Percentiles rank a stretch among this genome's conserved stretches.
Evolutionary conservation across 805 yeast genomes (phyloP).

Genomic region (Myxozyma lipomycoides): DNA sequence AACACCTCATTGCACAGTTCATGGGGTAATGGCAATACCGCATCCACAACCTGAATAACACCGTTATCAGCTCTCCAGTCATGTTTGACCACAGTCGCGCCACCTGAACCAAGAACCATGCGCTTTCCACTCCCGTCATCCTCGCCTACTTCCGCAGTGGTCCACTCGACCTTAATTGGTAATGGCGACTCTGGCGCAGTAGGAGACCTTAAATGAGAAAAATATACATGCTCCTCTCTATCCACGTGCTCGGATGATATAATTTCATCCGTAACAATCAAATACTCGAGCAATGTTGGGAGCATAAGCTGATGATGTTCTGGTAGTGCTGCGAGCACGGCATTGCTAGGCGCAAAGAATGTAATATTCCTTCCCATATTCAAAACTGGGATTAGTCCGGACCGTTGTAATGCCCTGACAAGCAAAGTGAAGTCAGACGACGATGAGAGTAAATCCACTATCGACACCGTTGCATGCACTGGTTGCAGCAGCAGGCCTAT

Average conservation of each 20-base stretch:
- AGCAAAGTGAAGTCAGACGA: constrained; percentile 25
- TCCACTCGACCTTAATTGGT: constrained; percentile 15
- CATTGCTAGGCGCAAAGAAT: constrained; percentile 24
- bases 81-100: constrained; percentile 21
- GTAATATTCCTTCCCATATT: constrained; percentile 25
- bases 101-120: constrained; percentile 13
- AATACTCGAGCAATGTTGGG: constrained; percentile 15
- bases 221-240: constrained; percentile 15
- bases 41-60: constrained; percentile 29
- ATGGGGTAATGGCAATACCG: constrained; percentile 21
- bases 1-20: constrained; percentile 19
- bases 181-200: constrained; percentile 24
- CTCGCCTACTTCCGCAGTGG: constrained; percentile 1
- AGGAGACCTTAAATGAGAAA: constrained; percentile 21
- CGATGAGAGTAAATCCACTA: constrained; percentile 25
- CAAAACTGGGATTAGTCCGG: constrained; percentile 24
- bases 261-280: constrained; percentile 18
- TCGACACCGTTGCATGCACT: constrained; percentile 16
- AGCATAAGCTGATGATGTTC: constrained; percentile 4
- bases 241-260: neutral
- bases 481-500: constrained; percentile 1
- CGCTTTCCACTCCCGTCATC: constrained; percentile 8
- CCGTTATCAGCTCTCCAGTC: constrained; percentile 33
- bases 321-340: constrained; percentile 16
- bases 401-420: constrained; percentile 23